These are phyloP conservation scores for Chrysoporthe deuterocubensis DNA, from an alignment of 2,329 filamentous ascomycete genomes.

Conservation along the genomic window DNA sequence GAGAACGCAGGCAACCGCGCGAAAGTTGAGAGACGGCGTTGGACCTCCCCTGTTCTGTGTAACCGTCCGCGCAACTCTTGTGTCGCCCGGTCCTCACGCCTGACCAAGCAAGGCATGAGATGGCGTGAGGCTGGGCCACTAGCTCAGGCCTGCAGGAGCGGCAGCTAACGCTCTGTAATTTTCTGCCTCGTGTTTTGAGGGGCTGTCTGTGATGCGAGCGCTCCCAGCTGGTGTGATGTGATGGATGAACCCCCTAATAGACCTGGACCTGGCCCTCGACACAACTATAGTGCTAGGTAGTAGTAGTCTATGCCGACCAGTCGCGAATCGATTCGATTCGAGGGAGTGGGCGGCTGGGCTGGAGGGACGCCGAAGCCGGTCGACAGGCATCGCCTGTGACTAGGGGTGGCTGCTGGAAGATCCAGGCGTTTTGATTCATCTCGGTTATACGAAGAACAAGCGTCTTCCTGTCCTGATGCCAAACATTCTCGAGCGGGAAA, in stretches of 20 bases:
- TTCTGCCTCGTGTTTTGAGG: not conserved
- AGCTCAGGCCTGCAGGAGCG: not conserved
- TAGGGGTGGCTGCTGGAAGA: not conserved
- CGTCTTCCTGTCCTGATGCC: not conserved
- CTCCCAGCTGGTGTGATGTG: too few species aligned
- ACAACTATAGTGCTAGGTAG: not conserved
- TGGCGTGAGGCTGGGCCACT: not conserved
- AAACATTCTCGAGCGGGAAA: slow-evolving; percentile 2
- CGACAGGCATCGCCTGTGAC: not conserved
- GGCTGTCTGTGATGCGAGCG: too few species aligned
- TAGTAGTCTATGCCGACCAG: not conserved
- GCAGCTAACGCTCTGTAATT: not conserved
- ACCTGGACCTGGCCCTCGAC: too few species aligned
- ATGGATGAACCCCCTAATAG: too few species aligned
- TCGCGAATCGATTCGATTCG: not conserved
- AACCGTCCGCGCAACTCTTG: not conserved
- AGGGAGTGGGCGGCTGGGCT: not conserved
- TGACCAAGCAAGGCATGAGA: not conserved
- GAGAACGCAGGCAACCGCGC: not conserved
- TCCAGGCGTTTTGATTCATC: not conserved
- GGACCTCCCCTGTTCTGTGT: slow-evolving; percentile 5
- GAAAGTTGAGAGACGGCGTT: not conserved
- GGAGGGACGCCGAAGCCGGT: not conserved
- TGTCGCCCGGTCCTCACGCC: not conserved
- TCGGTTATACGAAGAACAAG: slow-evolving; percentile 5